These are phyloP conservation scores for Meredithiella fracta DNA, from an alignment of 2,329 filamentous ascomycete species.

Conservation along the genomic window DNA sequence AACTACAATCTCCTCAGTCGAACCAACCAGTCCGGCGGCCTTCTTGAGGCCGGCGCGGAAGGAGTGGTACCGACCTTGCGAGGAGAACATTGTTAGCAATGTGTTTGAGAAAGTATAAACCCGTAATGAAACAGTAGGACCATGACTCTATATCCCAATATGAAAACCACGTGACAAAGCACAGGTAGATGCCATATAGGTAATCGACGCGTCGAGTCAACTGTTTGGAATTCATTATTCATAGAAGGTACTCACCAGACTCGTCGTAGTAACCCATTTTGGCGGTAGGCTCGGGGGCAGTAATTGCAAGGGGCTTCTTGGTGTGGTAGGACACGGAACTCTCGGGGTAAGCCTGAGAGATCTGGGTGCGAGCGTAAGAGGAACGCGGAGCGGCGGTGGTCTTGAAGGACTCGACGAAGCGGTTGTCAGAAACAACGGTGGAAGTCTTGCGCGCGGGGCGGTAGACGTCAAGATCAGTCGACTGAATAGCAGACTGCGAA, in stretches of 20 bases:
- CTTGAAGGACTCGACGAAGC: slow-evolving; percentile 17
- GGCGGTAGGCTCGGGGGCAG: slow-evolving; percentile 17
- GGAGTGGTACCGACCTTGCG: slow-evolving; percentile 40
- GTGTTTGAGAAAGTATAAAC: neutral
- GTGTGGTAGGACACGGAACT: slow-evolving; percentile 10
- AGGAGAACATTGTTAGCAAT: slow-evolving; percentile 10
- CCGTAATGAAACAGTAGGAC: neutral
- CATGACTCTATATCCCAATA: too few species aligned
- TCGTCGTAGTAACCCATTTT: slow-evolving; percentile 54
- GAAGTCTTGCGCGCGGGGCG: slow-evolving; percentile 10
- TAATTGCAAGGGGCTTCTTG: slow-evolving; percentile 15
- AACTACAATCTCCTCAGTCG: slow-evolving; percentile 28
- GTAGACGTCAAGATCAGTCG: slow-evolving; percentile 24
- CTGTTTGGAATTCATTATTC: neutral
- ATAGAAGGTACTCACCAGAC: slow-evolving; percentile 30
- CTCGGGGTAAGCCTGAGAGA: slow-evolving; percentile 12
- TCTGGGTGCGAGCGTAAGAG: slow-evolving; percentile 10
- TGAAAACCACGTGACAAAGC: too few species aligned
- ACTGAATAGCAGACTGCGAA: slow-evolving; percentile 26
- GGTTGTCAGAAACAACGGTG: slow-evolving; percentile 12
- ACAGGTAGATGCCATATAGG: slow-evolving; percentile 7
- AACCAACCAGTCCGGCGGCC: slow-evolving; percentile 36
- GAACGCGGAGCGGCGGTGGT: slow-evolving; percentile 20
- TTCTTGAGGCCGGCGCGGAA: slow-evolving; percentile 40
- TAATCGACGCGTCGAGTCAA: neutral